Evolutionary conservation across 2,329 filamentous ascomycete genomes (phyloP).

Genomic region (Endoconidiophora laricicola): DNA sequence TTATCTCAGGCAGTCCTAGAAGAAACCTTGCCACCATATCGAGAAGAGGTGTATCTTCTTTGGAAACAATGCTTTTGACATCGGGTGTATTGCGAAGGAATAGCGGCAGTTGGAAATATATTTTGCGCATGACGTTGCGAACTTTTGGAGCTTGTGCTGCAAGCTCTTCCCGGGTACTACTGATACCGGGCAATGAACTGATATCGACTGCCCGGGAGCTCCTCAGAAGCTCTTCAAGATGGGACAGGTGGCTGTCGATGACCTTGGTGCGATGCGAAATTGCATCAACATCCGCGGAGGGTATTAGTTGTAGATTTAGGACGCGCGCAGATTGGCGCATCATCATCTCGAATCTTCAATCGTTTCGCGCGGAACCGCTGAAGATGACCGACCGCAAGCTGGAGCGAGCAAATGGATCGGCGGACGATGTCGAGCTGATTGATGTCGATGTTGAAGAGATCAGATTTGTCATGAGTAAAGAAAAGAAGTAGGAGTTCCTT

Average conservation of each 20-base stretch:
- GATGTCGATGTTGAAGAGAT: no score
- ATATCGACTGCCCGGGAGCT: background rate
- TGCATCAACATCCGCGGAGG: conserved; percentile 1
- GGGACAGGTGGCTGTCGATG: conserved; percentile 1
- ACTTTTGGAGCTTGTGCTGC: background rate
- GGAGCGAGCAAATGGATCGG: no score
- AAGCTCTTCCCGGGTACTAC: background rate
- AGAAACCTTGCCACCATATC: conserved; percentile 5
- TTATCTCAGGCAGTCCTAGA: conserved; percentile 4
- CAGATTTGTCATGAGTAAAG: no score
- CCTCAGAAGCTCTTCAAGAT: background rate
- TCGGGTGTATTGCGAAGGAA: background rate
- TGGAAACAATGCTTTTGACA: background rate
- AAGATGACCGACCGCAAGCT: no score
- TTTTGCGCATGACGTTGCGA: background rate
- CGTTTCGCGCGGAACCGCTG: no score
- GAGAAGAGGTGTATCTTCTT: background rate
- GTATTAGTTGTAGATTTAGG: background rate
- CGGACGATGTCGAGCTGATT: no score
- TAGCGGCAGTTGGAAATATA: conserved; percentile 2
- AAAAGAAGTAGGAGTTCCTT: no score
- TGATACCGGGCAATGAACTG: background rate
- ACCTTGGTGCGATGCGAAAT: background rate
- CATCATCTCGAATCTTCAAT: no score
- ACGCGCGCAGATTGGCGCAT: no score